phyloP scores from a whole-genome alignment of 345 rosid species.

The Erodium maritimum region DNA sequence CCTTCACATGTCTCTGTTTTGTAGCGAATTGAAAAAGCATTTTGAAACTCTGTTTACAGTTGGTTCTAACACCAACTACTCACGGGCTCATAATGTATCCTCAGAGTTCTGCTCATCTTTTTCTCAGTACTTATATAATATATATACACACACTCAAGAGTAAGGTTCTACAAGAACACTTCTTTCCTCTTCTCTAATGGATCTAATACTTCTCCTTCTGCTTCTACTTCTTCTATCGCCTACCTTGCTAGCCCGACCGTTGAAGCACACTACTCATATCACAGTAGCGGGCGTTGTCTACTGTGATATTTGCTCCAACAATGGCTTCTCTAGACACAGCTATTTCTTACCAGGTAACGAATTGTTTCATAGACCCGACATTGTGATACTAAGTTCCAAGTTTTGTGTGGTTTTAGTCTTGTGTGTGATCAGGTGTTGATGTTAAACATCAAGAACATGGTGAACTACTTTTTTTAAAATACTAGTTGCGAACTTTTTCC shows the following conservation, averaged over 20 bases:
- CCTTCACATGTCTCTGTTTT: not conserved
- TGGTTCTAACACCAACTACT: slow-evolving; percentile 33
- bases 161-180: not conserved
- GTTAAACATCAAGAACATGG: slow-evolving; percentile 32
- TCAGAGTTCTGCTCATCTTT: not conserved
- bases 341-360: slow-evolving; percentile 75
- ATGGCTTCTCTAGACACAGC: slow-evolving; percentile 65
- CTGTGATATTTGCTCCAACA: not conserved
- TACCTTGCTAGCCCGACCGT: not conserved
- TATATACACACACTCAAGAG: too few relatives aligned
- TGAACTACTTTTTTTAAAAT: too few relatives aligned
- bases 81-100: slow-evolving; percentile 39
- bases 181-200: not conserved
- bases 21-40: slow-evolving; percentile 30
- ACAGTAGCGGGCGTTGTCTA: not conserved
- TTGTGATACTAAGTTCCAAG: too few relatives aligned
- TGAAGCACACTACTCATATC: not conserved
- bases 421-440: slow-evolving; percentile 40
- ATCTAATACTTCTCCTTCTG: not conserved
- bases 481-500: too few relatives aligned
- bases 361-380: not conserved
- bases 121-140: too few relatives aligned
- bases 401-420: not conserved
- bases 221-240: not conserved
- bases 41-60: slow-evolving; percentile 15